Base-by-base conservation (phyloP, 495 filamentous ascomycete species). In the Lentithecium fluviatile region DNA sequence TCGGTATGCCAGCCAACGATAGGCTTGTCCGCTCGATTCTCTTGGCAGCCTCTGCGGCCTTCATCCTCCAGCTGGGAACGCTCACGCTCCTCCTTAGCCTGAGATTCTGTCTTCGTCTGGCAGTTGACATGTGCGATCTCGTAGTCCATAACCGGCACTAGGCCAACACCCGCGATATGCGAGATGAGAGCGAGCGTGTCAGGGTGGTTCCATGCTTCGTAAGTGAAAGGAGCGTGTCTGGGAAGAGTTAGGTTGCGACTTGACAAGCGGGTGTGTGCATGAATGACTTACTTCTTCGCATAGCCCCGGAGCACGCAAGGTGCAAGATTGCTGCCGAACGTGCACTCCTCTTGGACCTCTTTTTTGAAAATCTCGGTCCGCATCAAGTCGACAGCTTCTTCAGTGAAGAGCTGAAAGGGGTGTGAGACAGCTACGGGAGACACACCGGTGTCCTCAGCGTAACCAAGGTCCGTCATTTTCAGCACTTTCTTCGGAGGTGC, bases 121-220 rank as follows among this genome's bases (percentile, higher is more conserved):
- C 89, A 75, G 67, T 91, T 91, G 69, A 89, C 81, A 65, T 89
- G 85, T 0, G 80, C 86, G 63, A 90, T 88, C 66, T 91, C 88
- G 67, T 82, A 82, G 71, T 90, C 85, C 78, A 89, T 85, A 20
- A 77, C 80, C 4, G 86, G 82, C 36, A 88, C 79, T 13, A 90
- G 76, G 23, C 88, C 87, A 45, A 89, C 81, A n/a, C 87, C 86
- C n/a, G 86, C 87, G 29, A 89, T 80, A 55, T 84, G 80, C 12
- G 86, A 89, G 29, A 90, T 76, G 63, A 86, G 83, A 1, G 73
- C 72, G 8, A 89, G 78, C 0, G 82, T 86, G 46, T 84, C 79
- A 0, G 86, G 82, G 59, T 80, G 77, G 50, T 81, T 84, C 87
- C 87, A 90, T 19, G 84, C 84, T 52, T 87, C 85, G 68, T 87